A percentile compares a stretch with the other conserved stretches of the same genome.
phyloP scores from a whole-genome alignment of 768 basidiomycete genomes.

The Podaxis pistillaris region DNA sequence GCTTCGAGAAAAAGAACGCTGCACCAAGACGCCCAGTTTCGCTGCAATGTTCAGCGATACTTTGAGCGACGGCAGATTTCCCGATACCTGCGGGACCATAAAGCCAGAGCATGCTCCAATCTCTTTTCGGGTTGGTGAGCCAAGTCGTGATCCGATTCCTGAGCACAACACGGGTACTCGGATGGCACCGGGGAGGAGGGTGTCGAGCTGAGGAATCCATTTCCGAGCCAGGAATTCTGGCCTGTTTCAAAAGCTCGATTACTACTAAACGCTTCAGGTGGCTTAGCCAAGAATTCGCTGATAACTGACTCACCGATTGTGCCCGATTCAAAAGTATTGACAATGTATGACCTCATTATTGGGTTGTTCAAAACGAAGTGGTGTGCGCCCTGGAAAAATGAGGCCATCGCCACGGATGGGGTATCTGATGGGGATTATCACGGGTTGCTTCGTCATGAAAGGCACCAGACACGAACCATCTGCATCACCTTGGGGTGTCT shows the following conservation, averaged over 20 bases:
- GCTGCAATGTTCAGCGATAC: neutral
- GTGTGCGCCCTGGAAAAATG: neutral
- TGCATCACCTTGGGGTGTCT: too few relatives aligned
- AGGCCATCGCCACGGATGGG: too few relatives aligned
- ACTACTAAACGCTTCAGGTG: too few relatives aligned
- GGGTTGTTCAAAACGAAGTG: constrained; percentile 1
- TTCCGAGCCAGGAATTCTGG: neutral
- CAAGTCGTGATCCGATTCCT: neutral
- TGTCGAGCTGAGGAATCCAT: constrained; percentile 6
- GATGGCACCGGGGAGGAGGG: constrained; percentile 9
- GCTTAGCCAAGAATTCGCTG: too few relatives aligned
- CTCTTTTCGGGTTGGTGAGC: neutral
- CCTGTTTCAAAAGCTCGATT: too few relatives aligned
- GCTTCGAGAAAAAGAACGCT: constrained; percentile 3
- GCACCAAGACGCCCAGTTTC: constrained; percentile 1
- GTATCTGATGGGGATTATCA: too few relatives aligned
- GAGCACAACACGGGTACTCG: neutral
- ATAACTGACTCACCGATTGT: too few relatives aligned
- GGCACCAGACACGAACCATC: too few relatives aligned
- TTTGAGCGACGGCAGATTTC: constrained; percentile 10
- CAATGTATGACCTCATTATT: neutral
- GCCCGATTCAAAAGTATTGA: too few relatives aligned
- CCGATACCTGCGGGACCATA: constrained; percentile 6
- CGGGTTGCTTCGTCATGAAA: too few relatives aligned
- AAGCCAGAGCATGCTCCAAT: constrained; percentile 2